Conservation (phyloP, 257 asterid genomes). For the Solanum appendiculatum region DNA sequence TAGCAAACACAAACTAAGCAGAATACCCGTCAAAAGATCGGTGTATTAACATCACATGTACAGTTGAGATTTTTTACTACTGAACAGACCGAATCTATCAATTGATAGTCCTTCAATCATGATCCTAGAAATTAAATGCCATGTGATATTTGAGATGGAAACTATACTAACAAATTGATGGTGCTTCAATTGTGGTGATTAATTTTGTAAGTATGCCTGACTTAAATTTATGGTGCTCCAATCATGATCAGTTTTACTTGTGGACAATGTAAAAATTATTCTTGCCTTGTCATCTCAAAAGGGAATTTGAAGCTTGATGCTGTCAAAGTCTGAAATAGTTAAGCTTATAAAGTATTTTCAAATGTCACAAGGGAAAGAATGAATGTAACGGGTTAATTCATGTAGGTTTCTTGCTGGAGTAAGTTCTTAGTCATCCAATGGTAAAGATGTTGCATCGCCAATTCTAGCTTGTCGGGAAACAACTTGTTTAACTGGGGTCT, state of each 20-base stretch:
- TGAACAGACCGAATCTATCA: background rate
- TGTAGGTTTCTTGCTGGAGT: background rate
- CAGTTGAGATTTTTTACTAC: background rate
- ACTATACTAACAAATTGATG: background rate
- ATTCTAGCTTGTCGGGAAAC: background rate
- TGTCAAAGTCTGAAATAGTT: background rate
- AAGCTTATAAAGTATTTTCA: background rate
- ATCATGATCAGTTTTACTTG: background rate
- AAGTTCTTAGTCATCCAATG: background rate
- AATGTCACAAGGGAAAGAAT: background rate
- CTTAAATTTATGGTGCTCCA: background rate
- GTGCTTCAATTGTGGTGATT: background rate
- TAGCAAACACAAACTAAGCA: background rate
- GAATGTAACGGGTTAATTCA: background rate
- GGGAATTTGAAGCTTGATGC: background rate
- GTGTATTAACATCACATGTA: background rate
- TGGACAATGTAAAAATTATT: background rate
- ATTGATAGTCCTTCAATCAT: background rate
- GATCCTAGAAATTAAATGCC: background rate
- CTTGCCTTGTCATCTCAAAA: background rate
- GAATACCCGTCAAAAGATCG: background rate
- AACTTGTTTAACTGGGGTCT: background rate
- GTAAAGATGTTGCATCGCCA: background rate
- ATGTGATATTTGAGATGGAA: background rate
- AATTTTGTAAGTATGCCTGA: background rate